Evolutionary conservation across 371 early-diverging fungal species (phyloP).

Genomic region (Rhizopus sp.): DNA sequence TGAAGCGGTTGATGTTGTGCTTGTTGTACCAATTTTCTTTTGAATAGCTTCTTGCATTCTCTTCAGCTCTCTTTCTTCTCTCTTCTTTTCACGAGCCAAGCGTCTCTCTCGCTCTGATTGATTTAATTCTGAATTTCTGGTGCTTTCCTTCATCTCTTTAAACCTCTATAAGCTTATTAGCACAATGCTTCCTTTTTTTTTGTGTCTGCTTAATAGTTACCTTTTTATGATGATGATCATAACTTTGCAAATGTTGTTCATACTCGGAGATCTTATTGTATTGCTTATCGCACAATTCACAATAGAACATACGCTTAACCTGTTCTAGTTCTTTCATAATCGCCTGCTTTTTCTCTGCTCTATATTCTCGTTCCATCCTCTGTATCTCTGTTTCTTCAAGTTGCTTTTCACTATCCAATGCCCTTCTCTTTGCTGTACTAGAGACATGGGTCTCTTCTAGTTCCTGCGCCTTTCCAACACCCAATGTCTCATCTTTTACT

Average conservation of each 20-base stretch:
- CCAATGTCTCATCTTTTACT: constrained; percentile 61
- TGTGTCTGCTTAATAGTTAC: constrained; percentile 23
- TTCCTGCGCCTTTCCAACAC: constrained; percentile 67
- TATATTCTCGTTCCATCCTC: constrained; percentile 41
- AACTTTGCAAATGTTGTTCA: constrained; percentile 75
- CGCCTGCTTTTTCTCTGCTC: constrained; percentile 49
- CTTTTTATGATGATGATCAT: constrained; percentile 81
- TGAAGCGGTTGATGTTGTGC: background rate
- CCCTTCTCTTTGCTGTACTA: constrained; percentile 64
- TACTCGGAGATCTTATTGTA: constrained; percentile 74
- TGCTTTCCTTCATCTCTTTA: constrained; percentile 74
- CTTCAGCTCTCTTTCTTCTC: constrained; percentile 71
- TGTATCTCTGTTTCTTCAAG: constrained; percentile 67
- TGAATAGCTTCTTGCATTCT: constrained; percentile 56
- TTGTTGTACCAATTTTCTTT: background rate
- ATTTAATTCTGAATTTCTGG: constrained; percentile 41
- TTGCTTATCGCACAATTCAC: constrained; percentile 79
- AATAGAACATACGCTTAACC: constrained; percentile 74
- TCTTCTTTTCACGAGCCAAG: constrained; percentile 65
- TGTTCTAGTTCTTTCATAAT: constrained; percentile 62
- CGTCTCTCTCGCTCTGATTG: constrained; percentile 48
- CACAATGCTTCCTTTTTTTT: background rate
- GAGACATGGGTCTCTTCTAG: constrained; percentile 50
- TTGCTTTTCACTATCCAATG: constrained; percentile 62
- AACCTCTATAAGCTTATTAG: constrained; percentile 53